These are phyloP conservation scores for Grigorovia yakushimaensis DNA, from an alignment of 805 yeast species.

Conservation along the genomic window DNA sequence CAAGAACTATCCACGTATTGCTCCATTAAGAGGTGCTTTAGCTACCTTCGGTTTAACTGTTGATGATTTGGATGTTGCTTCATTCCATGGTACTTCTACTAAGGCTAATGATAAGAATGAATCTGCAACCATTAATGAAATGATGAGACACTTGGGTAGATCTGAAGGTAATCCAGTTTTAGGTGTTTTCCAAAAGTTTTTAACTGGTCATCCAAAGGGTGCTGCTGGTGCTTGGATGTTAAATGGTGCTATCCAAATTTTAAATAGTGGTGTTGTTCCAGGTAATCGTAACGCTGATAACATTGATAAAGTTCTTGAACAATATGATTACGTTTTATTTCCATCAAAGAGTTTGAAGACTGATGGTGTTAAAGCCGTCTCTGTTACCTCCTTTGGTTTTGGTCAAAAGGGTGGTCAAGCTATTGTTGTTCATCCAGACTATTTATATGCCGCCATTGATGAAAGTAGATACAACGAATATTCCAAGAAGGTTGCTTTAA, in stretches of 20 bases:
- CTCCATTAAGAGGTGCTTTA: conserved; percentile 94
- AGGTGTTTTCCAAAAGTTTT: conserved; percentile 97
- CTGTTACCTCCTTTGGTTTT: conserved; percentile 95
- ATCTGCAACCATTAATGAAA: conserved; percentile 77
- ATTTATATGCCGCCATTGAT: conserved; percentile 76
- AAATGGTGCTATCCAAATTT: conserved; percentile 92
- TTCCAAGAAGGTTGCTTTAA: conserved; percentile 55
- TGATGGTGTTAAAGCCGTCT: conserved; percentile 94
- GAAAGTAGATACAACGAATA: conserved; percentile 63
- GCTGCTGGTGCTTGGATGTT: conserved; percentile 99
- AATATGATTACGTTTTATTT: conserved; percentile 81
- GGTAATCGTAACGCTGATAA: conserved; percentile 99
- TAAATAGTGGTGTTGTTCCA: conserved; percentile 89
- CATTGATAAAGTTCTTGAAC: conserved; percentile 72
- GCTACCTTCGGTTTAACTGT: conserved; percentile 88
- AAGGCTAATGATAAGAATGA: conserved; percentile 98
- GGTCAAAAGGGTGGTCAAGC: conserved; percentile 99
- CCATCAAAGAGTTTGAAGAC: conserved; percentile 92
- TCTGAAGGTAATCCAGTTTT: conserved; percentile 94
- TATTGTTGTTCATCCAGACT: conserved; percentile 83
- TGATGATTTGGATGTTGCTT: conserved; percentile 93
- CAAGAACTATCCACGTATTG: conserved; percentile 83
- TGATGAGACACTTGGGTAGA: conserved; percentile 95
- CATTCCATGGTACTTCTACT: conserved; percentile 99
- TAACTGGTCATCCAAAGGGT: conserved; percentile 99